Evolutionary conservation across 2,329 filamentous ascomycete species (phyloP).

Genomic region (Aspergillus proliferans): DNA sequence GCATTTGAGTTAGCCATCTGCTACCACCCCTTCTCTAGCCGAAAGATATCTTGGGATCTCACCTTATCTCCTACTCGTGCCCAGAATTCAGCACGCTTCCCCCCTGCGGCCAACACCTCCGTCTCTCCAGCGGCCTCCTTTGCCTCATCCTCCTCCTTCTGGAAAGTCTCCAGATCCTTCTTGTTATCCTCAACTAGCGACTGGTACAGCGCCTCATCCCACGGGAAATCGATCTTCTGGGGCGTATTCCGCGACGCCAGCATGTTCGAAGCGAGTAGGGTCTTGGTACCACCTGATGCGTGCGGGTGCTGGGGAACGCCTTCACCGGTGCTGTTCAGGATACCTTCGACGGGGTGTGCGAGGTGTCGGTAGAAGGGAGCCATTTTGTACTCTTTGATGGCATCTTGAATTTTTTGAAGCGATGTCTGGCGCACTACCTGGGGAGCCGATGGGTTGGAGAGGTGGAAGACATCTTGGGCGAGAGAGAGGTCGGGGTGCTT

Average conservation of each 20-base stretch:
- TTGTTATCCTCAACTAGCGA: conserved; percentile 71
- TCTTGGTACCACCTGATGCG: conserved; percentile 24
- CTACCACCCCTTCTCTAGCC: background rate
- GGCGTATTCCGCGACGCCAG: conserved; percentile 64
- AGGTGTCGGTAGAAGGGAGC: conserved; percentile 61
- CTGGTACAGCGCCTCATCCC: conserved; percentile 86
- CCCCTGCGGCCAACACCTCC: conserved; percentile 84
- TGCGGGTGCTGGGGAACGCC: conserved; percentile 43
- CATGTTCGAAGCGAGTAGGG: conserved; percentile 62
- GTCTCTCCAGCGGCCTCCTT: conserved; percentile 94
- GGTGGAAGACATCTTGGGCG: conserved; percentile 62
- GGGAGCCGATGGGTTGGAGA: conserved; percentile 56
- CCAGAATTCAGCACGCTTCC: conserved; percentile 94
- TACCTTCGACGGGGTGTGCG: conserved; percentile 63
- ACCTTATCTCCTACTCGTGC: conserved; percentile 95
- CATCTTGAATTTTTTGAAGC: conserved; percentile 57
- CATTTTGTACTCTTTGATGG: conserved; percentile 60
- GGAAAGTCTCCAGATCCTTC: conserved; percentile 65
- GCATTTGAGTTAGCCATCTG: conserved; percentile 1
- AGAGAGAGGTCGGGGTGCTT: conserved; percentile 59
- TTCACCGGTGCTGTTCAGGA: conserved; percentile 72
- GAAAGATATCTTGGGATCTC: conserved; percentile 18
- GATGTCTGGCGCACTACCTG: conserved; percentile 50
- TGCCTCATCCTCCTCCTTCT: conserved; percentile 89
- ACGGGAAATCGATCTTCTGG: conserved; percentile 64